Percentiles rank a stretch among this genome's conserved stretches.
Conservation (phyloP, 495 filamentous ascomycete species). For the Coniosporium apollinis region DNA sequence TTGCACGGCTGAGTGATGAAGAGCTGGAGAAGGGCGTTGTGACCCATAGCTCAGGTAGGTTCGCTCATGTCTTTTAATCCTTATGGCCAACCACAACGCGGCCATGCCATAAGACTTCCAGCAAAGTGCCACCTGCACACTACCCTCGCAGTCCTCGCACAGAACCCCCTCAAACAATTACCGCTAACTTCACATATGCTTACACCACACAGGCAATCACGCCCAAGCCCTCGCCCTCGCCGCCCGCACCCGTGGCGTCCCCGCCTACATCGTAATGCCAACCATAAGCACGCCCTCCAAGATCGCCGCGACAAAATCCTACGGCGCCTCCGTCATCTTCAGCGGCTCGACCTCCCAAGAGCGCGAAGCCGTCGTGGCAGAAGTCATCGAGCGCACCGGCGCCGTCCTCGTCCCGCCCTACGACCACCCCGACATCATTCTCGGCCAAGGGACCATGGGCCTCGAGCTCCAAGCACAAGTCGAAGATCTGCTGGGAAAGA, state of each 20-base stretch:
- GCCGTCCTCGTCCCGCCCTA: slow-evolving; percentile 77
- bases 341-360: slow-evolving; percentile 64
- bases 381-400: slow-evolving; percentile 49
- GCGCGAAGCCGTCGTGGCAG: slow-evolving; percentile 55
- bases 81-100: too few species aligned
- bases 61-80: too few species aligned
- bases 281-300: slow-evolving; percentile 65
- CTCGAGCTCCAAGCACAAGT: slow-evolving; percentile 70
- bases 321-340: slow-evolving; percentile 69
- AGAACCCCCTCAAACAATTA: too few species aligned
- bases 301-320: slow-evolving; percentile 59
- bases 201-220: slow-evolving; percentile 55
- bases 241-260: slow-evolving; percentile 44
- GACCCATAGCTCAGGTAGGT: slow-evolving; percentile 74
- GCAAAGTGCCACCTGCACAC: too few species aligned
- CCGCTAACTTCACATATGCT: too few species aligned
- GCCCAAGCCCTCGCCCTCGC: slow-evolving; percentile 88
- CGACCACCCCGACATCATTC: slow-evolving; percentile 77
- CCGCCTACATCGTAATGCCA: slow-evolving; percentile 85
- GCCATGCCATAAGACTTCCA: too few species aligned
- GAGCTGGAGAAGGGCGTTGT: slow-evolving; percentile 57
- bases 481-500: slow-evolving; percentile 27
- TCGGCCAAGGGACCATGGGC: slow-evolving; percentile 78
- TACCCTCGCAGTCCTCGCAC: too few species aligned
- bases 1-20: slow-evolving; percentile 51